Conservation (phyloP, 73 alveolate genomes). For the Paramecium pentaurelia region DNA sequence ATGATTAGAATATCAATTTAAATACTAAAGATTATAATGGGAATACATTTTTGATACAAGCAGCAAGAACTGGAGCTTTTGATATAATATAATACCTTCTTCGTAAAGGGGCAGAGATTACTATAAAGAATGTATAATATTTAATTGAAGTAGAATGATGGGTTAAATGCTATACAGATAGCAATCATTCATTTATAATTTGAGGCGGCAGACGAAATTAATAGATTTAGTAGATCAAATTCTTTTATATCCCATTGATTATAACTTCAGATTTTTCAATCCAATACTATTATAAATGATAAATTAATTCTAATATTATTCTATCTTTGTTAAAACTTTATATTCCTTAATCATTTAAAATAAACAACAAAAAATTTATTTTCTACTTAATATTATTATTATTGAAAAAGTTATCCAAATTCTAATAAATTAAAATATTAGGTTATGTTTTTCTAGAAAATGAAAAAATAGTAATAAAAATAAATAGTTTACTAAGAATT, state of each 20-base stretch:
- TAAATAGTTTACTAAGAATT: too few relatives aligned
- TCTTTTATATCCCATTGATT: background rate
- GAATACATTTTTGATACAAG: background rate
- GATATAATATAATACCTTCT: background rate
- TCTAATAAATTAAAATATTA: too few relatives aligned
- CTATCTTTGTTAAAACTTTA: too few relatives aligned
- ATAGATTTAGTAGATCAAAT: background rate
- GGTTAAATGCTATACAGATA: background rate
- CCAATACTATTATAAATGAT: background rate
- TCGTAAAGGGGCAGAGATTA: background rate
- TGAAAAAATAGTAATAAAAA: too few relatives aligned
- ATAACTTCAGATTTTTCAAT: background rate
- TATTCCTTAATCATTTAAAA: too few relatives aligned
- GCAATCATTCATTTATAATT: background rate
- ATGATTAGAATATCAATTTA: background rate
- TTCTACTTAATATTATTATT: too few relatives aligned
- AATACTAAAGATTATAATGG: background rate
- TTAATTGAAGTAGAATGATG: background rate
- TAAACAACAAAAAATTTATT: too few relatives aligned
- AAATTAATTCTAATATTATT: background rate
- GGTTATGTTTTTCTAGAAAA: too few relatives aligned
- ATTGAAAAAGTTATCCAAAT: too few relatives aligned
- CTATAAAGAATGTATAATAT: background rate
- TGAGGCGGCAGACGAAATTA: background rate
- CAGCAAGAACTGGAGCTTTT: background rate